phyloP scores from a whole-genome alignment of 768 basidiomycete species.

The Pleurotus salmoneostramineus region DNA sequence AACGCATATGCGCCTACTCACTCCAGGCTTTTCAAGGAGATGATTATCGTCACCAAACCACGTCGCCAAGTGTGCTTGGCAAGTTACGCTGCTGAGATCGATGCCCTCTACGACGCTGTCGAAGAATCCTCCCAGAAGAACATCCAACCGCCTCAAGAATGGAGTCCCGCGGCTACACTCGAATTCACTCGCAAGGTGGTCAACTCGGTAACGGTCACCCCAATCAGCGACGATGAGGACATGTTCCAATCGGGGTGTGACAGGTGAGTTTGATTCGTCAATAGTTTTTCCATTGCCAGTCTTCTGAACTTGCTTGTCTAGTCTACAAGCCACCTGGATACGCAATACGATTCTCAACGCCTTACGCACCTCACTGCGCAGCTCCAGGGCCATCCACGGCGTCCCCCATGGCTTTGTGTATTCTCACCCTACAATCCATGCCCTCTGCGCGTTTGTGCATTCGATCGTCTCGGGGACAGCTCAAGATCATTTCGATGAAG shows the following conservation, averaged over 20 bases:
- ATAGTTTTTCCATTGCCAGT: not conserved
- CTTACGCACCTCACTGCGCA: slow-evolving; percentile 10
- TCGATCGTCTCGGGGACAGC: not conserved
- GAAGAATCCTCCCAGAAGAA: slow-evolving; percentile 13
- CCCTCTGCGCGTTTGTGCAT: slow-evolving; percentile 4
- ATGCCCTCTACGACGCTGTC: slow-evolving; percentile 25
- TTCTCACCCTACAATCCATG: slow-evolving; percentile 17
- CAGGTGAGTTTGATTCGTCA: slow-evolving; percentile 19
- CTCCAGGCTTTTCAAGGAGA: slow-evolving; percentile 46
- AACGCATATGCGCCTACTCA: slow-evolving; percentile 40
- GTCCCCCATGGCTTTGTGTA: slow-evolving; percentile 19
- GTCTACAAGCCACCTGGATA: slow-evolving; percentile 26
- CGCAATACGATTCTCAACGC: slow-evolving; percentile 19
- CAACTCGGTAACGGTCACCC: slow-evolving; percentile 19
- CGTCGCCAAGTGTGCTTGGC: slow-evolving; percentile 30
- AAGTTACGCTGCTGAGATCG: slow-evolving; percentile 37
- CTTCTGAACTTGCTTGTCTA: not conserved
- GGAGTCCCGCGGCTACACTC: slow-evolving; percentile 11
- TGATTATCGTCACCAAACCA: slow-evolving; percentile 34
- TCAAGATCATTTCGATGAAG: not conserved
- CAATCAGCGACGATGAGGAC: slow-evolving; percentile 27
- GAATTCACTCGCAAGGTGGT: slow-evolving; percentile 29
- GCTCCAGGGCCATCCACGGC: slow-evolving; percentile 10
- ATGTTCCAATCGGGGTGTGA: slow-evolving; percentile 37
- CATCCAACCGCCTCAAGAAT: slow-evolving; percentile 16